phyloP scores from a whole-genome alignment of 257 asterid genomes.

The Jacaranda copaia region DNA sequence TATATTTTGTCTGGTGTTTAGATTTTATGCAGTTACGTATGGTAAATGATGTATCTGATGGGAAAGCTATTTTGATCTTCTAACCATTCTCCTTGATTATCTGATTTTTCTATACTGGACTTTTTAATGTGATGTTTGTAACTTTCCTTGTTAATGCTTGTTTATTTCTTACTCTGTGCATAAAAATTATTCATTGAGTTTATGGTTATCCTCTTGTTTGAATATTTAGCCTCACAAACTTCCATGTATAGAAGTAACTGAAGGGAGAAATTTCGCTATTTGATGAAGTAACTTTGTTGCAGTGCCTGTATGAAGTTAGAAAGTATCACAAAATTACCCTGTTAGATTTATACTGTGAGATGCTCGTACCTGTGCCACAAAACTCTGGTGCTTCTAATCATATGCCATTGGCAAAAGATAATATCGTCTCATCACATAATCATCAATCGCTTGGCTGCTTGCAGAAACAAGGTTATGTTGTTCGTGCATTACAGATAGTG shows the following conservation, averaged over 20 bases:
- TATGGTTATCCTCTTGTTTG: constrained; percentile 5
- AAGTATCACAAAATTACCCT: constrained; percentile 62
- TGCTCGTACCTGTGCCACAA: constrained; percentile 58
- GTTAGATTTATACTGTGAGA: constrained; percentile 77
- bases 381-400: constrained; percentile 50
- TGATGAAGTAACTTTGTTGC: constrained; percentile 49
- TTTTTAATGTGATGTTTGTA: constrained; percentile 1
- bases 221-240: constrained; percentile 9
- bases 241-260: background rate
- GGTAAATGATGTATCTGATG: constrained; percentile 1
- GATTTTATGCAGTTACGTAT: background rate
- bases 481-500: constrained; percentile 59
- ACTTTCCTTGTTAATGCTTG: constrained; percentile 16
- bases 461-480: constrained; percentile 54
- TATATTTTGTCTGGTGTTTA: constrained; percentile 1
- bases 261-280: constrained; percentile 29
- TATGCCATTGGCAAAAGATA: constrained; percentile 43
- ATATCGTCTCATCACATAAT: constrained; percentile 39
- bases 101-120: background rate
- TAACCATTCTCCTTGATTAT: constrained; percentile 10
- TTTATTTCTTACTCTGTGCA: background rate
- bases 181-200: constrained; percentile 10
- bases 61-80: constrained; percentile 23
- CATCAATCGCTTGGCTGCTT: constrained; percentile 41
- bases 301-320: constrained; percentile 89